phyloP scores from a whole-genome alignment of 805 yeast species.

The Debaryomyces prosopidis region DNA sequence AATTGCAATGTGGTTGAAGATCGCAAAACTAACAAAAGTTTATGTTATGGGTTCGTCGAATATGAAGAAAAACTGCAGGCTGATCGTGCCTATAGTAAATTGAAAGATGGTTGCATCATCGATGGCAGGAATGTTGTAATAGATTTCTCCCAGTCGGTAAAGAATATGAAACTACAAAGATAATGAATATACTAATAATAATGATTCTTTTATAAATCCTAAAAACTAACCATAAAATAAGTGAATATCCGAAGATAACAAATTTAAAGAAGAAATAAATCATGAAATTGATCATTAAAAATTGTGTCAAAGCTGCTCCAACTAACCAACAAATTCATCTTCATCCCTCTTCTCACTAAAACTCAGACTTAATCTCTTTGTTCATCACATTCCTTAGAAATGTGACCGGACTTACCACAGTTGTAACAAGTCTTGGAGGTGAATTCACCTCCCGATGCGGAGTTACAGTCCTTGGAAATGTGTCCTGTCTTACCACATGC shows the following conservation, averaged over 20 bases:
- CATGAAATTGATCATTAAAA: slow-evolving; percentile 3
- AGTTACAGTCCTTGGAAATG: slow-evolving; percentile 78
- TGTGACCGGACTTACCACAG: slow-evolving; percentile 82
- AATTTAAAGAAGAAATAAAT: neutral
- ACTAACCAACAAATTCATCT: neutral
- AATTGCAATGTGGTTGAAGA: slow-evolving; percentile 52
- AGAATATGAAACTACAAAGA: slow-evolving; percentile 4
- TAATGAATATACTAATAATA: slow-evolving; percentile 3
- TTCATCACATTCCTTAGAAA: slow-evolving; percentile 70
- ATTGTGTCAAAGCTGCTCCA: neutral
- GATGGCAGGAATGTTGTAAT: slow-evolving; percentile 67
- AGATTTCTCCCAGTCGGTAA: slow-evolving; percentile 59
- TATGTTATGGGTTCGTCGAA: slow-evolving; percentile 67
- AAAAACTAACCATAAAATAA: slow-evolving; percentile 8
- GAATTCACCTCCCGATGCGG: slow-evolving; percentile 50
- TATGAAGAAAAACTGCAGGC: slow-evolving; percentile 48
- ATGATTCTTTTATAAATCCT: slow-evolving; percentile 8
- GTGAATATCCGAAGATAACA: neutral
- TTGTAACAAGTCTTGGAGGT: slow-evolving; percentile 65
- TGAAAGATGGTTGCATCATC: slow-evolving; percentile 57
- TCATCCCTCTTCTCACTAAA: neutral
- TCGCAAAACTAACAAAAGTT: slow-evolving; percentile 45
- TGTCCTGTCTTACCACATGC: slow-evolving; percentile 92
- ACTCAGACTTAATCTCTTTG: neutral
- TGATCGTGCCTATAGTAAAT: slow-evolving; percentile 61